Evolutionary conservation across 257 asterid genomes (phyloP).

Genomic region (Solanum chmielewskii): DNA sequence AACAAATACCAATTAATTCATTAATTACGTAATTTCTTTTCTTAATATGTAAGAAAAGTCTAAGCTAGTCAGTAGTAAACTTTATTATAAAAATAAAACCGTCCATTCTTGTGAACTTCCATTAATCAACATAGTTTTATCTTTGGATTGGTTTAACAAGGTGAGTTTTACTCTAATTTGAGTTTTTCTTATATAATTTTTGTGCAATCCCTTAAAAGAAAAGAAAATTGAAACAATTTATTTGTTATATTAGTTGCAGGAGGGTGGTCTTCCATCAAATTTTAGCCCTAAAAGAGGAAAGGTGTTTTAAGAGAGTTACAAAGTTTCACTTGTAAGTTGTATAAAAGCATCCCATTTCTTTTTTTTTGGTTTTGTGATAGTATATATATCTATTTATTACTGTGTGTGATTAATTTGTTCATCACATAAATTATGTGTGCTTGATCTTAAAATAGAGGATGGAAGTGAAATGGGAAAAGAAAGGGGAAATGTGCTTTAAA

Average conservation of each 20-base stretch:
- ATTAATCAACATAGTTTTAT: background rate
- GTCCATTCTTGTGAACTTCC: background rate
- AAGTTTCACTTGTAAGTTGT: too few relatives aligned
- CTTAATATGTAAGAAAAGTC: background rate
- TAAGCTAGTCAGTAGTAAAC: background rate
- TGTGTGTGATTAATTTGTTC: too few relatives aligned
- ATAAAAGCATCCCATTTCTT: too few relatives aligned
- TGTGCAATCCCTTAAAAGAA: background rate
- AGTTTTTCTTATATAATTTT: too few relatives aligned
- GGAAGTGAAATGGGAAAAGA: background rate
- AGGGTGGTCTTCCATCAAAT: background rate
- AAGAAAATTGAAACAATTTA: too few relatives aligned
- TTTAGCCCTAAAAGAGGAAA: background rate
- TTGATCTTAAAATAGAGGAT: background rate
- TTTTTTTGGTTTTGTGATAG: too few relatives aligned
- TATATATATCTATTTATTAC: too few relatives aligned
- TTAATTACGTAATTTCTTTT: too few relatives aligned
- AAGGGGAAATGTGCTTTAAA: background rate
- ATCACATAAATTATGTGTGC: too few relatives aligned
- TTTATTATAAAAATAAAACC: too few relatives aligned
- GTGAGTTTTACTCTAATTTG: background rate
- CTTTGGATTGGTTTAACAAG: background rate
- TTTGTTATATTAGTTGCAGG: background rate
- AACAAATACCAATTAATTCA: background rate
- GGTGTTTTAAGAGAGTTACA: background rate